A percentile compares a stretch with the other conserved stretches of the same genome.
phyloP scores from a whole-genome alignment of 768 basidiomycete species.

The Lentinula guzmanii region DNA sequence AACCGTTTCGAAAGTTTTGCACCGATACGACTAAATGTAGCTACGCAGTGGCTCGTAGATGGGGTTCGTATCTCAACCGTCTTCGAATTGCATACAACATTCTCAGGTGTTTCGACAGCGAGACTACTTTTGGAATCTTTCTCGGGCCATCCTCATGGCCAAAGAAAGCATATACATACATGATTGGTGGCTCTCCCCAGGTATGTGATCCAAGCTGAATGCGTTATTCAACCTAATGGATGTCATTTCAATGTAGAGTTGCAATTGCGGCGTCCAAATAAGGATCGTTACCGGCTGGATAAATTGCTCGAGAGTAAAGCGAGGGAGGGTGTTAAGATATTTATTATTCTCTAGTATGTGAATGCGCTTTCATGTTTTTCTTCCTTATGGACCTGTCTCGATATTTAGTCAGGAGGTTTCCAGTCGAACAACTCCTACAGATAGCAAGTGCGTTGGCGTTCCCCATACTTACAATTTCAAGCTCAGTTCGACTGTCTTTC shows the following conservation, averaged over 20 bases:
- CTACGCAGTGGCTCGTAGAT: constrained; percentile 97
- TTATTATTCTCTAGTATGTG: constrained; percentile 87
- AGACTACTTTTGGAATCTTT: constrained; percentile 98
- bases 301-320: constrained; percentile 84
- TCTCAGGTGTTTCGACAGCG: constrained; percentile 42
- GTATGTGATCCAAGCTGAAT: constrained; percentile 25
- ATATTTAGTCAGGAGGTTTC: constrained; percentile 83
- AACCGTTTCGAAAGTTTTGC: constrained; percentile 96
- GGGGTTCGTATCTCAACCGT: constrained; percentile 53
- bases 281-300: constrained; percentile 85
- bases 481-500: neutral
- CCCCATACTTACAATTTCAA: neutral
- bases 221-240: neutral
- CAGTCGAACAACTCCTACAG: constrained; percentile 87
- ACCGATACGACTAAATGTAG: constrained; percentile 86
- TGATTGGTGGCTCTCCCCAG: constrained; percentile 97
- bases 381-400: neutral
- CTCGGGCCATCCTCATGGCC: constrained; percentile 84
- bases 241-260: constrained; percentile 45
- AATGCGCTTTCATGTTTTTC: neutral
- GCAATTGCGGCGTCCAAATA: constrained; percentile 77
- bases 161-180: constrained; percentile 90
- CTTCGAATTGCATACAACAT: neutral
- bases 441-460: constrained; percentile 68
- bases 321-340: constrained; percentile 92